phyloP scores from a whole-genome alignment of 2,329 filamentous ascomycete genomes.

The Curvularia spicifera region DNA sequence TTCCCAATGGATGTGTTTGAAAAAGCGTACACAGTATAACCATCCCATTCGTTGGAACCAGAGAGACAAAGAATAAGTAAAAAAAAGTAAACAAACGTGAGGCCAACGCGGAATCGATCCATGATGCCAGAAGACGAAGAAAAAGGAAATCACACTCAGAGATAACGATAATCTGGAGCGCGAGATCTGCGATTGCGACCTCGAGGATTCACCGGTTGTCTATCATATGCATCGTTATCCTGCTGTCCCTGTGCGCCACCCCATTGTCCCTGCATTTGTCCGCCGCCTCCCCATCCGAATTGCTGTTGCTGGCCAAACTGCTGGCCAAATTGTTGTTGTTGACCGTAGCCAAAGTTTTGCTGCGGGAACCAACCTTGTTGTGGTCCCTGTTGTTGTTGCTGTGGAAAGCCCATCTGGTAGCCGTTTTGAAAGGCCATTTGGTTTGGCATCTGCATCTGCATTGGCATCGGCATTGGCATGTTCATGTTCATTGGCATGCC shows the following conservation, averaged over 20 bases:
- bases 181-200: conserved; percentile 79
- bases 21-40: not conserved
- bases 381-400: conserved; percentile 11
- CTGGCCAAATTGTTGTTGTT: conserved; percentile 14
- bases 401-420: conserved; percentile 24
- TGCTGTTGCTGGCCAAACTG: conserved; percentile 12
- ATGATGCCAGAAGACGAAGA: not conserved
- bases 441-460: conserved; percentile 17
- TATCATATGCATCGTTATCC: conserved; percentile 76
- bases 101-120: not conserved
- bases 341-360: conserved; percentile 53
- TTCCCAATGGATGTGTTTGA: not conserved
- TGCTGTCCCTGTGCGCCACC: conserved; percentile 11
- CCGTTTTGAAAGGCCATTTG: conserved; percentile 5
- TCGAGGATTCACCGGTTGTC: conserved; percentile 93
- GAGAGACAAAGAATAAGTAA: too few relatives aligned
- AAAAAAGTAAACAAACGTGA: not conserved
- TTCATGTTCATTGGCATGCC: conserved; percentile 39
- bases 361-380: conserved; percentile 55
- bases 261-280: conserved; percentile 13
- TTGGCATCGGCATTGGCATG: conserved; percentile 21
- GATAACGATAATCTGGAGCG: conserved; percentile 73
- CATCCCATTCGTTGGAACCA: not conserved
- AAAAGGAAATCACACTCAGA: conserved; percentile 9
- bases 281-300: conserved; percentile 18